These are phyloP conservation scores for Arachis stenosperma DNA, from an alignment of 306 rosid species.

Conservation along the genomic window DNA sequence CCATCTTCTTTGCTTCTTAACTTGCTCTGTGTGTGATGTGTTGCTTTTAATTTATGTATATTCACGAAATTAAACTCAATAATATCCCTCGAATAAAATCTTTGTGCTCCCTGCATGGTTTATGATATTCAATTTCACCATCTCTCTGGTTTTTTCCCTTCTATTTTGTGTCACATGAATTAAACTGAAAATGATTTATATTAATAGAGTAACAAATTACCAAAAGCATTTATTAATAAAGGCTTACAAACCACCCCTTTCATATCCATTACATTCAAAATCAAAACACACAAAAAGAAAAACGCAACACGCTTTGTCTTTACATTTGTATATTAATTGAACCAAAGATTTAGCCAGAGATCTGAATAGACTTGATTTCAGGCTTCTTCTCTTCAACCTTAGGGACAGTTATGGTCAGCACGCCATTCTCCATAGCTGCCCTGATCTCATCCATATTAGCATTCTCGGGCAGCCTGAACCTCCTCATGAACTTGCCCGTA, in stretches of 20 bases:
- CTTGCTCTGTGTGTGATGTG: too few relatives aligned
- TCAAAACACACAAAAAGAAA: too few relatives aligned
- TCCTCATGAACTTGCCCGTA: conserved; percentile 36
- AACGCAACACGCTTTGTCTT: too few relatives aligned
- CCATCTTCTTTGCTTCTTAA: too few relatives aligned
- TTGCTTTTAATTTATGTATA: too few relatives aligned
- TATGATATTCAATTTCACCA: neutral
- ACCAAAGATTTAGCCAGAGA: conserved; percentile 10
- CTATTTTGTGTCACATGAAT: too few relatives aligned
- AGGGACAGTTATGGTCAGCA: conserved; percentile 44
- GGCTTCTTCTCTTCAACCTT: conserved; percentile 40
- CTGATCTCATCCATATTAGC: conserved; percentile 30
- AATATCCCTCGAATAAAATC: neutral
- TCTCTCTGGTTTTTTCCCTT: neutral
- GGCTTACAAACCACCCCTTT: too few relatives aligned
- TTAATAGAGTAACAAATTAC: too few relatives aligned
- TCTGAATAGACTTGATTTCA: conserved; percentile 32
- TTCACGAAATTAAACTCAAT: too few relatives aligned
- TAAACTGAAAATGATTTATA: too few relatives aligned
- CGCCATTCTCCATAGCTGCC: conserved; percentile 40
- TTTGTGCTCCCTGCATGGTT: neutral
- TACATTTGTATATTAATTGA: neutral
- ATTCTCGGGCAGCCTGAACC: conserved; percentile 41
- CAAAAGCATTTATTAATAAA: too few relatives aligned
- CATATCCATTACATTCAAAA: too few relatives aligned